phyloP scores from a whole-genome alignment of 2,329 filamentous ascomycete species.

The Aspergillus quadrilineatus region DNA sequence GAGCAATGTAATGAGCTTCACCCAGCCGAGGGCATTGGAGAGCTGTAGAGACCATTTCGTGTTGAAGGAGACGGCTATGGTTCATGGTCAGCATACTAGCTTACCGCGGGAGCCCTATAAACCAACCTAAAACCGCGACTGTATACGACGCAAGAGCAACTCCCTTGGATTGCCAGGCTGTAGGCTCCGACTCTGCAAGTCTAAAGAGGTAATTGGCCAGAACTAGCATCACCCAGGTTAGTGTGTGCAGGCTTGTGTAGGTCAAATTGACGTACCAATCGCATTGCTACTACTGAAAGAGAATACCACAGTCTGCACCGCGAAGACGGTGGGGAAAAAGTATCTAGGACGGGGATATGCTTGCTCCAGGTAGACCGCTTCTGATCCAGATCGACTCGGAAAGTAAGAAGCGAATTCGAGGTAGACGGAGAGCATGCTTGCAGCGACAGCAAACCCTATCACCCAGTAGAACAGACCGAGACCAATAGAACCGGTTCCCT shows the following conservation, averaged over 20 bases:
- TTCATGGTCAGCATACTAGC: conserved; percentile 12
- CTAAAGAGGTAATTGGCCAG: conserved; percentile 63
- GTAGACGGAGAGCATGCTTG: conserved; percentile 58
- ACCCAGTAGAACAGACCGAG: conserved; percentile 64
- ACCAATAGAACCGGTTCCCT: conserved; percentile 61
- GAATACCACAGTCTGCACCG: conserved; percentile 61
- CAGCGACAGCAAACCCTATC: conserved; percentile 60
- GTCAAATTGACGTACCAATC: conserved; percentile 41
- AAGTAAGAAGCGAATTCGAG: conserved; percentile 66
- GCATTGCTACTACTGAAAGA: conserved; percentile 67
- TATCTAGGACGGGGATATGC: conserved; percentile 64
- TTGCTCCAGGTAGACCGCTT: conserved; percentile 69
- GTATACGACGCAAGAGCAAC: conserved; percentile 65
- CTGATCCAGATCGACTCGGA: conserved; percentile 63
- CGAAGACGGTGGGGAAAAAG: conserved; percentile 64
- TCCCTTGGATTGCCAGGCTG: conserved; percentile 65
- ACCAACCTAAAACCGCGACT: conserved; percentile 55
- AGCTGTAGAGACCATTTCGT: conserved; percentile 59
- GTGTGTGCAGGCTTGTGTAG: conserved; percentile 31
- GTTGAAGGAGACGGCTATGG: conserved; percentile 49
- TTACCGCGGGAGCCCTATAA: background rate
- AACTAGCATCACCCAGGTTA: conserved; percentile 39
- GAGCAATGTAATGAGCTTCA: conserved; percentile 63
- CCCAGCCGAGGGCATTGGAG: conserved; percentile 56
- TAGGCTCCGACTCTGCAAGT: conserved; percentile 52